A percentile compares a stretch with the other conserved stretches of the same genome.
These are phyloP conservation scores for Scutellaria galericulata DNA, from an alignment of 257 asterid genomes.

Conservation along the genomic window DNA sequence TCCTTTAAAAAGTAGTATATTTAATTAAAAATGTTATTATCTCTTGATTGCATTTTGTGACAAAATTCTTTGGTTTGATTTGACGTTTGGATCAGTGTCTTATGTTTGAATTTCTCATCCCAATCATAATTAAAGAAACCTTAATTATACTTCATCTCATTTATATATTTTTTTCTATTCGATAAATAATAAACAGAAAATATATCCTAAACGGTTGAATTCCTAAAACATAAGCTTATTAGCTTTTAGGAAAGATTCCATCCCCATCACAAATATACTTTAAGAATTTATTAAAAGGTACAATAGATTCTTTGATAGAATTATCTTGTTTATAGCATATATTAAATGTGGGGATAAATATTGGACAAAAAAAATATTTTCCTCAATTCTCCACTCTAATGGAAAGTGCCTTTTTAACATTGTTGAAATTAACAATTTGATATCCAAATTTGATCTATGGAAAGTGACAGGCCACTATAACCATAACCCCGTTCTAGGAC, in stretches of 20 bases:
- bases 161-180: no score
- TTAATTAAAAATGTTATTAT: no score
- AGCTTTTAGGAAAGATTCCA: slow-evolving; percentile 21
- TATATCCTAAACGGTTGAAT: background rate
- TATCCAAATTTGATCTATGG: background rate
- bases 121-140: no score
- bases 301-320: background rate
- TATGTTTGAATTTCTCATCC: no score
- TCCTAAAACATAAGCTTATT: background rate
- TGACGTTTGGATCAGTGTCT: no score
- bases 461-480: slow-evolving; percentile 23
- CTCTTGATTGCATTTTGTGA: no score
- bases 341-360: background rate
- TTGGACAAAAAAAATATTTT: background rate
- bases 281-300: background rate
- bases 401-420: slow-evolving; percentile 30
- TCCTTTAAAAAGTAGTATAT: no score
- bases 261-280: background rate
- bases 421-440: slow-evolving; percentile 25
- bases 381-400: slow-evolving; percentile 1
- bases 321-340: background rate
- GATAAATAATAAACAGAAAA: no score
- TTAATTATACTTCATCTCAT: no score
- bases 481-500: slow-evolving; percentile 18
- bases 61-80: no score